Evolutionary conservation across 495 filamentous ascomycete species (phyloP), one percentile per base, ranked within the genome.

Genomic region (Penicillium atrosanguineum): DNA sequence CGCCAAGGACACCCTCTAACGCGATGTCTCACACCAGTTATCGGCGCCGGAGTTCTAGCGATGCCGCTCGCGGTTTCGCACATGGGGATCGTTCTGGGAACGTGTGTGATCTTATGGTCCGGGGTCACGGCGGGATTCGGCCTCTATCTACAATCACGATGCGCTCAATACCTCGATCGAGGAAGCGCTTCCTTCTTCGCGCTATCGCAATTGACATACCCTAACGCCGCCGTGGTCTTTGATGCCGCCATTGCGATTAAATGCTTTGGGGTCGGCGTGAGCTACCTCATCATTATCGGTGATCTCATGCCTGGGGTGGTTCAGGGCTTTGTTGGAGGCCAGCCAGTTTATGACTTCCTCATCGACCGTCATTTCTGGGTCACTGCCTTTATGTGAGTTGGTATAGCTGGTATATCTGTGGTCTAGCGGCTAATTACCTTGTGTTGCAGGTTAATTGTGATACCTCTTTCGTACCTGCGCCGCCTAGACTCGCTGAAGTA

Each of bases 221-320:
- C 94, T 2, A 97, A 96, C 70, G 93, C 94, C 0, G 90, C 94
- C 4, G 89, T 98, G 26, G 76, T 97, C 25, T 98, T 98, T 71
- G 94, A 98, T 73, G 87, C 86, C 4, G 94, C 94, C 0, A 98
- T 98, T 63, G 90, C 93, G 7, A 89, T 98, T 64, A 98, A 98
- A 65, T 98, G 94, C 67, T 97, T 97, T 71, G 94, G 87, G 50
- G 94, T 98, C 16, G 95, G 87, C 7, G 88, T 97, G 39, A 95
- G 91, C 65, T 98, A 98, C 69, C 82, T 98, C 60, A 98, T 97
- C 56, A 96, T 98, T 59, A 97, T 98, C 60, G 94, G 94, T 16
- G 94, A 98, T 64, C 76, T 98, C 57, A 98, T 98, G 94, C 94
- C 95, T 2, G 94, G 89, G 4, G 94, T 98, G 8, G 84, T 94